These are phyloP conservation scores for Isoetes engelmannii DNA, from an alignment of 83 land plant genomes.

Conservation along the genomic window DNA sequence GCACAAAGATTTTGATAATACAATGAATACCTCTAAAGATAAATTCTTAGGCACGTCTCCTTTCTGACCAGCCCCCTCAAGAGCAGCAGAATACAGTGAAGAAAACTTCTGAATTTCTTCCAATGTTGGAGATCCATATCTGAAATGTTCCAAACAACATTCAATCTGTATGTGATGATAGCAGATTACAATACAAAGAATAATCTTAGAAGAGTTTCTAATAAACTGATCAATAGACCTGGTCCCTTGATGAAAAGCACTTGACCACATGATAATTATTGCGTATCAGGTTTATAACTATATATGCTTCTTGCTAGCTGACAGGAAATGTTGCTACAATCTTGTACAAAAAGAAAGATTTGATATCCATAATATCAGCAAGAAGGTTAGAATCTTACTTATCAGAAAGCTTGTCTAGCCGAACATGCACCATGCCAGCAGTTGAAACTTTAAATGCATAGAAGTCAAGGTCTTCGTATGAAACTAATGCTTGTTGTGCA, in stretches of 20 bases:
- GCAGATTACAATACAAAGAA: too few relatives aligned
- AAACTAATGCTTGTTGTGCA: conserved; percentile 57
- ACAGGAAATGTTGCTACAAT: too few relatives aligned
- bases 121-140: conserved; percentile 92
- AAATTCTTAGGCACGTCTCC: conserved; percentile 57
- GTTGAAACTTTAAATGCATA: conserved; percentile 73
- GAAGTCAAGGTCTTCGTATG: conserved; percentile 50
- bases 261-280: too few relatives aligned
- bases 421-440: conserved; percentile 44
- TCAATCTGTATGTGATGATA: too few relatives aligned
- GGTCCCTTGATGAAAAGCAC: too few relatives aligned
- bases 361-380: background rate
- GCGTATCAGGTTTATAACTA: too few relatives aligned
- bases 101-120: conserved; percentile 76
- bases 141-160: conserved; percentile 8
- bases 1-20: background rate
- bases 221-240: too few relatives aligned
- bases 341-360: too few relatives aligned
- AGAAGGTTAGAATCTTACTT: conserved; percentile 41
- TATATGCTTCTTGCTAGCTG: too few relatives aligned
- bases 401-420: conserved; percentile 76
- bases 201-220: too few relatives aligned
- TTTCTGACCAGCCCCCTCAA: conserved; percentile 59
- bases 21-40: conserved; percentile 55
- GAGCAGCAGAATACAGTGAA: conserved; percentile 36